Percentiles rank a stretch among this genome's conserved stretches.
Conservation (phyloP, 768 basidiomycete species). For the Exsudoporus frostii region DNA sequence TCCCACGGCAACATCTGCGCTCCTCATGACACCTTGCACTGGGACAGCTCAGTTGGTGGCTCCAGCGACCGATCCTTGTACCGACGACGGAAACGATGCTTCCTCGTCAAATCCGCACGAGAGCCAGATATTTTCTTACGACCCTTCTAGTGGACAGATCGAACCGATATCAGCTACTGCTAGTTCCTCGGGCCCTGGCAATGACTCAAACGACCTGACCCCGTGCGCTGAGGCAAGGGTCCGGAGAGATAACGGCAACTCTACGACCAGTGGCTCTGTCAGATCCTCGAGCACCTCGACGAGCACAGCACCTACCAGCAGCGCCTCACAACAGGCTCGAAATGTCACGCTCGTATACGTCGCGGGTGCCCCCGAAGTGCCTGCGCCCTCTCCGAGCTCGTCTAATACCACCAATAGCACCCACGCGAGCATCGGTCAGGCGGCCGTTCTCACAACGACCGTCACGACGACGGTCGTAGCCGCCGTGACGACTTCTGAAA, state of each 20-base stretch:
- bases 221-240: conserved; percentile 10
- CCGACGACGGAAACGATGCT: neutral
- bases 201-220: neutral
- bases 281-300: conserved; percentile 18
- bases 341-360: conserved; percentile 56
- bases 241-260: conserved; percentile 9
- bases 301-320: conserved; percentile 9
- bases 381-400: conserved; percentile 5
- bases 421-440: neutral
- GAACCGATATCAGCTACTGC: conserved; percentile 48
- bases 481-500: conserved; percentile 3
- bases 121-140: conserved; percentile 62
- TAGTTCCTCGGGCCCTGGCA: conserved; percentile 24
- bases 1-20: conserved; percentile 44
- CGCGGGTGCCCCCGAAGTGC: conserved; percentile 35
- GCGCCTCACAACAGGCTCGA: conserved; percentile 10
- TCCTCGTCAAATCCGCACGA: conserved; percentile 25
- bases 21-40: conserved; percentile 48
- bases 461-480: conserved; percentile 24
- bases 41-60: conserved; percentile 28
- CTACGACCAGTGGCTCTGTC: conserved; percentile 7
- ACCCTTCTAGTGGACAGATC: conserved; percentile 45
- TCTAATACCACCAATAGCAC: neutral
- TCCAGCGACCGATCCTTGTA: conserved; percentile 8
- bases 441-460: conserved; percentile 22